Evolutionary conservation across 345 rosid genomes (phyloP).

Genomic region (Citrus unshiu): DNA sequence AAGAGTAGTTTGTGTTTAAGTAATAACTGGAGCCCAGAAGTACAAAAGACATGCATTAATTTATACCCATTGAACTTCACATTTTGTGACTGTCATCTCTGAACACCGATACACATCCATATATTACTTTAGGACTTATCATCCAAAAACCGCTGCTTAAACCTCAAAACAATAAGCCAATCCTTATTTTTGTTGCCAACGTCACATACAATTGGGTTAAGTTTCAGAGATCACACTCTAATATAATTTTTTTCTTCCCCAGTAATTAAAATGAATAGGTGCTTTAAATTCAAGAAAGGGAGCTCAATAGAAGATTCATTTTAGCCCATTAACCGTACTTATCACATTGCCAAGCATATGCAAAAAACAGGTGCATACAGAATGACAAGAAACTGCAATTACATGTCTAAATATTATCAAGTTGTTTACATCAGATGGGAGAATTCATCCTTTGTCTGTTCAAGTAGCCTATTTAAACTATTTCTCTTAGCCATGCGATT

Average conservation of each 20-base stretch:
- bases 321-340: background rate
- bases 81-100: background rate
- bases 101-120: background rate
- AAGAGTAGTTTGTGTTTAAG: background rate
- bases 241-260: no score
- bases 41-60: background rate
- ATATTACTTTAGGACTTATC: background rate
- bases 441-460: no score
- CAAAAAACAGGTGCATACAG: background rate
- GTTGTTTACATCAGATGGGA: background rate
- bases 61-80: background rate
- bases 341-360: background rate
- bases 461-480: fast-evolving
- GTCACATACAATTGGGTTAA: background rate
- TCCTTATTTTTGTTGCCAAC: background rate
- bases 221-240: background rate
- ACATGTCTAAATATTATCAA: background rate
- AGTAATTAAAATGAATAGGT: no score
- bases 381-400: background rate
- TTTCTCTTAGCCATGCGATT: background rate
- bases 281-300: background rate
- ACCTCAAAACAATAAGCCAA: no score
- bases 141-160: background rate
- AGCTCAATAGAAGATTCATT: background rate
- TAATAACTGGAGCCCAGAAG: background rate